phyloP scores from a whole-genome alignment of 371 early-diverging fungal species.

The Lichtheimia ornata region DNA sequence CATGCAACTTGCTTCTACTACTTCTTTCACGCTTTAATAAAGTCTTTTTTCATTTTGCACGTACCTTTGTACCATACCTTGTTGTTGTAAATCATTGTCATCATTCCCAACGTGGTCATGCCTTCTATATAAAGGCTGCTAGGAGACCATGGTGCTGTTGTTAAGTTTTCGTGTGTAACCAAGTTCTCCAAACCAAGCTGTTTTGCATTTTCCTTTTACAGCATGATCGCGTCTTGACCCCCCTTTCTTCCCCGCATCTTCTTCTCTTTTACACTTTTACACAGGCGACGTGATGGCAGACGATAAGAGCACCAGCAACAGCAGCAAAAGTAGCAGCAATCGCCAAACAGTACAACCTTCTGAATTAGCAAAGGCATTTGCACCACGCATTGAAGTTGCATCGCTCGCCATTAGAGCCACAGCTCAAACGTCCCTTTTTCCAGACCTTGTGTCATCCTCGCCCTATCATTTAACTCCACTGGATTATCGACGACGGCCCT shows the following conservation, averaged over 20 bases:
- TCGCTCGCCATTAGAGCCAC: conserved; percentile 21
- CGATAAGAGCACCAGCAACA: neutral
- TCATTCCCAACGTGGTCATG: too few relatives aligned
- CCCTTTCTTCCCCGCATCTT: conserved; percentile 3
- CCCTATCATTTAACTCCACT: conserved; percentile 2
- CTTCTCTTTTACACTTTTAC: neutral
- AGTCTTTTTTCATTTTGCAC: too few relatives aligned
- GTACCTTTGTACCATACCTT: too few relatives aligned
- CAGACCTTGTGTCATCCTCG: conserved; percentile 5
- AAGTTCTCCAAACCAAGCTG: neutral
- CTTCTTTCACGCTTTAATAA: too few relatives aligned
- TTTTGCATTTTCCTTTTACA: conserved; percentile 2
- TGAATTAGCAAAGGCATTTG: conserved; percentile 21
- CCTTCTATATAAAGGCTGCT: too few relatives aligned
- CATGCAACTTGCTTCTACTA: too few relatives aligned
- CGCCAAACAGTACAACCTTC: conserved; percentile 3
- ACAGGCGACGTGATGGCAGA: neutral
- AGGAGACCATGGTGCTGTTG: neutral
- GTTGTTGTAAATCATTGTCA: too few relatives aligned
- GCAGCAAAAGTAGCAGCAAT: neutral
- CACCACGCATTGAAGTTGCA: conserved; percentile 23
- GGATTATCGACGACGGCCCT: neutral
- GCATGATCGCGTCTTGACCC: neutral
- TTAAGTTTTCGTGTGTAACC: neutral
- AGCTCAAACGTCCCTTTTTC: conserved; percentile 15